phyloP scores from a whole-genome alignment of 495 filamentous ascomycete genomes.

The Ascobolus immersus region DNA sequence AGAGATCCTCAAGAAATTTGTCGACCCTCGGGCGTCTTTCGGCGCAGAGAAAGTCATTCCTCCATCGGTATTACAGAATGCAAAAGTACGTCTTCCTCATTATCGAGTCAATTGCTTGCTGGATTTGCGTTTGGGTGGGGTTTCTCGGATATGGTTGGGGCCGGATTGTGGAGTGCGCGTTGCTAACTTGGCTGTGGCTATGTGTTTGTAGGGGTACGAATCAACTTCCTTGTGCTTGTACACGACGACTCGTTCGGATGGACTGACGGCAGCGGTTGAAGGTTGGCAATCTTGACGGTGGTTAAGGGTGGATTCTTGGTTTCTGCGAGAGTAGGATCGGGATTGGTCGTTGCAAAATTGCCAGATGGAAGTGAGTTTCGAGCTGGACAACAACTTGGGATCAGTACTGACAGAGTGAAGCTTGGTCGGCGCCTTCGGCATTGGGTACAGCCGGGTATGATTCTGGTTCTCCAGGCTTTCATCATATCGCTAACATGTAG shows the following conservation, averaged over 20 bases:
- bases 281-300: constrained; percentile 81
- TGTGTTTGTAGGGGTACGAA: not conserved
- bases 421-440: constrained; percentile 83
- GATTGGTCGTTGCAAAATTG: constrained; percentile 80
- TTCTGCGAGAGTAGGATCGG: constrained; percentile 75
- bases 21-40: constrained; percentile 83
- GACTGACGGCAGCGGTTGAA: constrained; percentile 24
- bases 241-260: constrained; percentile 1
- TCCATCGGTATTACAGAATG: constrained; percentile 62
- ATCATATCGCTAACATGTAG: constrained; percentile 1
- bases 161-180: not conserved
- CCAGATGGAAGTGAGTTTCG: constrained; percentile 33
- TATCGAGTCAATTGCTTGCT: not conserved
- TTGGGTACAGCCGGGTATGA: constrained; percentile 52
- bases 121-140: not conserved
- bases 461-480: not conserved
- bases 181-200: not conserved
- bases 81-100: constrained; percentile 40
- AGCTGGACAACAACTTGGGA: too few relatives aligned
- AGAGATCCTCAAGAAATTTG: constrained; percentile 82
- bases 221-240: not conserved
- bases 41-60: constrained; percentile 95
- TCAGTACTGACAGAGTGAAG: constrained; percentile 10
- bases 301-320: constrained; percentile 91
- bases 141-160: not conserved